These are phyloP conservation scores for Coelastrella sp. DNA, from an alignment of 139 green algal genomes.

Conservation along the genomic window DNA sequence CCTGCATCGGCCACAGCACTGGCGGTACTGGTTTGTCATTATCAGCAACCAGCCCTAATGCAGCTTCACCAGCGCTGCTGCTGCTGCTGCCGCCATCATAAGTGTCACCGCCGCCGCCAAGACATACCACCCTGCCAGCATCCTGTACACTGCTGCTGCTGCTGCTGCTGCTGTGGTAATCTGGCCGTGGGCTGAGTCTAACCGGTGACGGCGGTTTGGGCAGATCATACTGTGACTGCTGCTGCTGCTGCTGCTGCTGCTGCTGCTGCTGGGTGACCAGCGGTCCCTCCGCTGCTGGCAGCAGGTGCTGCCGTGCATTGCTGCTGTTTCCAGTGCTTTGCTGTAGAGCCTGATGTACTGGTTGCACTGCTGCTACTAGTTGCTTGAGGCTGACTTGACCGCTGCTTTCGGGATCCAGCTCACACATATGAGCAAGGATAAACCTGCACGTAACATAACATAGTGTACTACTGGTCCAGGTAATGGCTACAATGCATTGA, in stretches of 20 bases:
- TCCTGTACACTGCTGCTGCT: neutral
- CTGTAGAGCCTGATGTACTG: conserved; percentile 12
- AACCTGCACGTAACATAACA: neutral
- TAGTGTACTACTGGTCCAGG: too few species aligned
- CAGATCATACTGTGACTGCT: neutral
- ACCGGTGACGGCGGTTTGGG: neutral
- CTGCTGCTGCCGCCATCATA: neutral
- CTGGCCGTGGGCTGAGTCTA: neutral
- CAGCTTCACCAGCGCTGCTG: neutral
- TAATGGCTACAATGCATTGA: too few species aligned
- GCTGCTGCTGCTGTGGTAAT: neutral
- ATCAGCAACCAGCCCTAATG: neutral
- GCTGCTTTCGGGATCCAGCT: neutral
- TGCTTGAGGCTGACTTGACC: conserved; percentile 21
- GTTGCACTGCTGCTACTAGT: conserved; percentile 11
- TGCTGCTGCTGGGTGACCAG: neutral
- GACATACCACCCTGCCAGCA: neutral
- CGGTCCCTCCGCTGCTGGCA: too few species aligned
- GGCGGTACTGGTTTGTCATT: neutral
- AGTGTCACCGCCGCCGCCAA: neutral
- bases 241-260: neutral
- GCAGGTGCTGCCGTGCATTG: neutral
- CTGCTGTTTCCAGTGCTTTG: conserved; percentile 2
- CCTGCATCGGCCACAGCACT: conserved; percentile 2
- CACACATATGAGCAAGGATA: neutral